Evolutionary conservation across 805 yeast genomes (phyloP).

Genomic region (Yamadazyma paraphyllophila): DNA sequence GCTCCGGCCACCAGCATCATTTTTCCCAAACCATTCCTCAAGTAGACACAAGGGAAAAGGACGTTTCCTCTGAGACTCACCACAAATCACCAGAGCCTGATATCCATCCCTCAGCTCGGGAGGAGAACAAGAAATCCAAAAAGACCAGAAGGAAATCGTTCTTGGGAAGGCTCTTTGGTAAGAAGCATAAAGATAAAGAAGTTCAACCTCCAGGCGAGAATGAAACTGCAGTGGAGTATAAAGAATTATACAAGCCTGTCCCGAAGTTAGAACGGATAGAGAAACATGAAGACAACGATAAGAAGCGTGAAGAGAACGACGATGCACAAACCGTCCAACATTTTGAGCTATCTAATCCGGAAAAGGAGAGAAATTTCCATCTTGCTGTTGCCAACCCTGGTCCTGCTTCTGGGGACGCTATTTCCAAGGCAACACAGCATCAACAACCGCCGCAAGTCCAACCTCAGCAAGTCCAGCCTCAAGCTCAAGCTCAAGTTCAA

Average conservation of each 20-base stretch:
- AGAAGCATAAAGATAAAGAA: conserved; percentile 6
- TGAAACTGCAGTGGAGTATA: conserved; percentile 7
- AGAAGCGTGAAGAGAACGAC: background rate
- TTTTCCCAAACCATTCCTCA: conserved; percentile 3
- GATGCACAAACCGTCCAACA: conserved; percentile 6
- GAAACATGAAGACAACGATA: background rate
- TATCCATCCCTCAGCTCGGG: background rate
- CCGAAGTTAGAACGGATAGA: conserved; percentile 9
- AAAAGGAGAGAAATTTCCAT: background rate
- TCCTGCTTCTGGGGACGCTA: background rate
- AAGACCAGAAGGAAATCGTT: conserved; percentile 11
- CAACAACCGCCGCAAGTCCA: too few species aligned
- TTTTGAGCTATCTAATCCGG: background rate
- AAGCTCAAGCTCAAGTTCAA: background rate
- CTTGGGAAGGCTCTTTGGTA: conserved; percentile 11
- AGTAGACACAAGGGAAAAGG: background rate
- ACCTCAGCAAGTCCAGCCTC: background rate
- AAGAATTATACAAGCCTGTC: conserved; percentile 13
- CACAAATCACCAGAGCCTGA: background rate
- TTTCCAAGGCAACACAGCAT: too few species aligned
- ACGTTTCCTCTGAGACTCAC: background rate
- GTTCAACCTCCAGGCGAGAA: background rate
- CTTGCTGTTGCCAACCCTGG: background rate
- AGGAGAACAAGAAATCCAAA: background rate
- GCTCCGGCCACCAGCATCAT: conserved; percentile 2